A percentile compares a stretch with the other conserved stretches of the same genome.
Evolutionary conservation across 1,139 yeast genomes (phyloP).

Genomic region (Diutina rugosa): DNA sequence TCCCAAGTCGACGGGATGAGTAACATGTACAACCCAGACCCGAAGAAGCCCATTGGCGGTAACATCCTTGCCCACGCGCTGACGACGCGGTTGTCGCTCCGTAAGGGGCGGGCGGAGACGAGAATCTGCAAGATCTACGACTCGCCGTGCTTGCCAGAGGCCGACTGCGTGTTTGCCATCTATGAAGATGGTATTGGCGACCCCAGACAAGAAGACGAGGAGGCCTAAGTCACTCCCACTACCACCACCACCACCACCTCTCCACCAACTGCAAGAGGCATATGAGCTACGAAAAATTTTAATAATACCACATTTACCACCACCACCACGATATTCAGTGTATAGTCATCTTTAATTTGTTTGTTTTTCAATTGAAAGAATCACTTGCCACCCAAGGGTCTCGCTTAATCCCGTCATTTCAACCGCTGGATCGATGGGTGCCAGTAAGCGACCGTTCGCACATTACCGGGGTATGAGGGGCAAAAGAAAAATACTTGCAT

Average conservation of each 20-base stretch:
- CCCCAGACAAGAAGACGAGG: slow-evolving; percentile 67
- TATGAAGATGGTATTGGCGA: slow-evolving; percentile 97
- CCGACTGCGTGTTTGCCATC: slow-evolving; percentile 90
- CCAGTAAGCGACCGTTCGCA: too few relatives aligned
- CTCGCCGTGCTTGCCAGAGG: slow-evolving; percentile 91
- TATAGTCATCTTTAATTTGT: too few relatives aligned
- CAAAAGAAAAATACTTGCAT: too few relatives aligned
- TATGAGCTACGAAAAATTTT: too few relatives aligned
- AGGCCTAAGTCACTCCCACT: neutral
- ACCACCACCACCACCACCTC: neutral
- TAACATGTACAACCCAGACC: slow-evolving; percentile 81
- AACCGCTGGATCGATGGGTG: too few relatives aligned
- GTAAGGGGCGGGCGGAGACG: slow-evolving; percentile 85
- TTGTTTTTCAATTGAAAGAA: too few relatives aligned
- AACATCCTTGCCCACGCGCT: slow-evolving; percentile 96
- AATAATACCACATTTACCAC: too few relatives aligned
- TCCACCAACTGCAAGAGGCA: neutral
- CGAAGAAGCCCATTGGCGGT: slow-evolving; percentile 99
- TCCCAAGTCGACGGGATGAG: slow-evolving; percentile 95
- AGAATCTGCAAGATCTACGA: slow-evolving; percentile 91
- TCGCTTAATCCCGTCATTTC: too few relatives aligned
- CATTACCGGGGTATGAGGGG: too few relatives aligned
- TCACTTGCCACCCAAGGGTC: too few relatives aligned
- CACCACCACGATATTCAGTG: too few relatives aligned
- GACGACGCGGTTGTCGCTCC: slow-evolving; percentile 80